These are phyloP conservation scores for Cadophora malorum DNA, from an alignment of 2,329 filamentous ascomycete species.

Conservation along the genomic window DNA sequence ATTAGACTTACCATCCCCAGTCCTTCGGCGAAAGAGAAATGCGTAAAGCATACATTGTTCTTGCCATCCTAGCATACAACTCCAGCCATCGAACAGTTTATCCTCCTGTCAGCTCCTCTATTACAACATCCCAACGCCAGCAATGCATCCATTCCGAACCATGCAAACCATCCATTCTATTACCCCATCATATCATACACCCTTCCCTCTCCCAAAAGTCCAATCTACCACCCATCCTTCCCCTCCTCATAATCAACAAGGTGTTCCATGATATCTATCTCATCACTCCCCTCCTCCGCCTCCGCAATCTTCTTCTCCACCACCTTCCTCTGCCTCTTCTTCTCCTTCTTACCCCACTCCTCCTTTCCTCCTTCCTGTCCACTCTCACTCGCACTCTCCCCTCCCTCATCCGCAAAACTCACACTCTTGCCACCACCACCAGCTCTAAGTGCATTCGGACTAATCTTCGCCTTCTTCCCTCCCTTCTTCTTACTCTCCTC, in stretches of 20 bases:
- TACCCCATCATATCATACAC: conserved; percentile 1
- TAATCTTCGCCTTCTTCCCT: conserved; percentile 57
- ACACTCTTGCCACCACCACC: conserved; percentile 53
- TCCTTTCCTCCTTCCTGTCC: conserved; percentile 58
- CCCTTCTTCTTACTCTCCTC: conserved; percentile 35
- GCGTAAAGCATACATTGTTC: background rate
- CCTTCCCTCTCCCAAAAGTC: background rate
- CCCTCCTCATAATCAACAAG: conserved; percentile 57
- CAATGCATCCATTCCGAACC: background rate
- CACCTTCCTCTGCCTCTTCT: conserved; percentile 68
- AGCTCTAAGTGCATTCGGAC: conserved; percentile 68
- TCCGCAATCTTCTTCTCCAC: conserved; percentile 60
- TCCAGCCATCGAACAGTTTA: background rate
- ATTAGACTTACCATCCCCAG: no score
- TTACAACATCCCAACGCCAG: conserved; percentile 9
- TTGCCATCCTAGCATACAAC: background rate
- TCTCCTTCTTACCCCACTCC: conserved; percentile 72
- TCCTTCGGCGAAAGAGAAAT: no score
- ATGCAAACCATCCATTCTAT: background rate
- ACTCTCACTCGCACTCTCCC: conserved; percentile 52
- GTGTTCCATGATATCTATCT: conserved; percentile 73
- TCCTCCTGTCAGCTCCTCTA: background rate
- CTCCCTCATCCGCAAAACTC: conserved; percentile 58
- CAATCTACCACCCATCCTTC: conserved; percentile 38
- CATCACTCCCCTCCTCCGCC: conserved; percentile 72